Evolutionary conservation across 495 filamentous ascomycete genomes (phyloP).

Genomic region (Ramalina intermedia): DNA sequence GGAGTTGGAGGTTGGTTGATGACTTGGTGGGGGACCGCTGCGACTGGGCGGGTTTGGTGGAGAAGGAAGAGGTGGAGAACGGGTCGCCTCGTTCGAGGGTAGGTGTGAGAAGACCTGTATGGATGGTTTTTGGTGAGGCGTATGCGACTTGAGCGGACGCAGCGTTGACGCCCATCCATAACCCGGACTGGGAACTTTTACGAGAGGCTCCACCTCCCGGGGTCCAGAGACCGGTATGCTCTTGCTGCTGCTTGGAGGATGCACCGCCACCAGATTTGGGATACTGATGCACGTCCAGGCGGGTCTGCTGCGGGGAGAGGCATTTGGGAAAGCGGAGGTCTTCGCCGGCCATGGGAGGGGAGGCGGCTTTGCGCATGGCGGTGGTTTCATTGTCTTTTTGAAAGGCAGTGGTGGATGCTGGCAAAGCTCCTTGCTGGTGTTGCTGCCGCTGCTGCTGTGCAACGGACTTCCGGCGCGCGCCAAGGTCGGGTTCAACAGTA

Average conservation of each 20-base stretch:
- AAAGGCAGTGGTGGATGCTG: slow-evolving; percentile 20
- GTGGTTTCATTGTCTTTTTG: slow-evolving; percentile 31
- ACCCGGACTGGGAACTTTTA: slow-evolving; percentile 29
- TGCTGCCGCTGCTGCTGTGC: slow-evolving; percentile 12
- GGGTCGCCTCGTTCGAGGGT: slow-evolving; percentile 11
- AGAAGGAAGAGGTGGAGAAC: neutral
- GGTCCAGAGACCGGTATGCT: slow-evolving; percentile 30
- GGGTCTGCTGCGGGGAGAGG: slow-evolving; percentile 62
- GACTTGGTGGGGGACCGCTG: neutral
- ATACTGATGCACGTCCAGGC: slow-evolving; percentile 49
- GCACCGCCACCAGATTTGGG: slow-evolving; percentile 33
- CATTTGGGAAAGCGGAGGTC: slow-evolving; percentile 66
- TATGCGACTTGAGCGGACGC: slow-evolving; percentile 3
- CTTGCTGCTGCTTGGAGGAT: neutral
- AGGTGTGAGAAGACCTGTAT: slow-evolving; percentile 16
- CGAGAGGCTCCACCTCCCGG: slow-evolving; percentile 14
- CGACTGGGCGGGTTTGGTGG: neutral
- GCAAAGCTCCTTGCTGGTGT: neutral
- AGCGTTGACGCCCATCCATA: slow-evolving; percentile 54
- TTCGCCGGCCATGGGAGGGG: slow-evolving; percentile 71
- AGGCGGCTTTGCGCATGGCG: slow-evolving; percentile 37
- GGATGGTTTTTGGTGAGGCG: slow-evolving; percentile 2
- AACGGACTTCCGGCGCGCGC: neutral
- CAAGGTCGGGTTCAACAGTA: neutral
- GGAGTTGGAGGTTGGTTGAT: neutral